Evolutionary conservation across 805 yeast genomes (phyloP), one percentile per base, ranked within the genome.

Genomic region (Metschnikowia colocasiae): DNA sequence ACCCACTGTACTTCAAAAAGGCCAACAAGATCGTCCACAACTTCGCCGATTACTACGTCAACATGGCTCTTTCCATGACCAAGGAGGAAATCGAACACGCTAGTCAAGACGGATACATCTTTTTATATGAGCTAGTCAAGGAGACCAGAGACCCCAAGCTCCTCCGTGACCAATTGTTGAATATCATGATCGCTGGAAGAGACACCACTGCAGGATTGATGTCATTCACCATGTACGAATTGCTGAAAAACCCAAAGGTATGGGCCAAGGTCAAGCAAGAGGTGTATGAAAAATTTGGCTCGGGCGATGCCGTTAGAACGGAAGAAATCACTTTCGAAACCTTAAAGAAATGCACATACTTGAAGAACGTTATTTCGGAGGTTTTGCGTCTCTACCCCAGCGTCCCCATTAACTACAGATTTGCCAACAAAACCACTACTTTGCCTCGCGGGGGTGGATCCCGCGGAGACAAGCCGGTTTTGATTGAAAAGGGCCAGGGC

Each of bases 401-500:
- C 19, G 81, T 78, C n/a, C 79, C 82, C 18, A 53, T 60, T 44
- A 78, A 78, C 57, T 65, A 67, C 59, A 64, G 82, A 53, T 57
- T 62, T 30, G 75, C 81, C 6, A 61, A 61, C 25, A 68, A 63
- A 45, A 71, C 74, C 54, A 77, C 81, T 3, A 65, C 69, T 6
- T 63, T 78, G 42, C 82, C 82, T 13, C 58, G 62, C 40, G 82
- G 81, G 18, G 82, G 81, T 10, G 81, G 79, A 9, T 29, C 42
- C 0, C 71, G 71, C 47, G 64, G 61, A 8, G 52, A 51, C 25
- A 41, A 58, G 40, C 78, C 78, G 3, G 49, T 75, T 2, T 61
- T 69, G 9, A 31, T 55, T 7, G 32, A 39, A 16, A 53, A 55
- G 35, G 48, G 49, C 31, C 40, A 43, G 10, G 39, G 43, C 31